phyloP scores from a whole-genome alignment of 345 rosid species.

The Sapria himalayana region DNA sequence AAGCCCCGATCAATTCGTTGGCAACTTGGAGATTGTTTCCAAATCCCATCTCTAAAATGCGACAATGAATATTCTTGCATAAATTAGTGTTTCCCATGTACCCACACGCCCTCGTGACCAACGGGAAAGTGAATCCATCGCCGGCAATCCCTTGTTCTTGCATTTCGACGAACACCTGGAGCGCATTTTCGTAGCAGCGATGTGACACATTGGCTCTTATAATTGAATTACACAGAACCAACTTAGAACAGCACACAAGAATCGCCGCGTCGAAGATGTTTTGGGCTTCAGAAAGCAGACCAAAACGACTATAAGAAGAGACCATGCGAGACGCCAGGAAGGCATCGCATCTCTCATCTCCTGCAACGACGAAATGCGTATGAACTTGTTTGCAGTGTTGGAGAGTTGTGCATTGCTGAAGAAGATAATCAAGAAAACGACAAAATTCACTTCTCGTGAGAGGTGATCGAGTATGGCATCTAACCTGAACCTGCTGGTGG shows the following conservation, averaged over 20 bases:
- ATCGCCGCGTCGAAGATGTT: constrained; percentile 26
- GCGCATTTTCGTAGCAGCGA: constrained; percentile 17
- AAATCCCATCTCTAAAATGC: constrained; percentile 28
- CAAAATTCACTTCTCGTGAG: no score
- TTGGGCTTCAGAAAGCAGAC: constrained; percentile 19
- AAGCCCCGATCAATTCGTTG: constrained; percentile 44
- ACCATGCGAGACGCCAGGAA: constrained; percentile 39
- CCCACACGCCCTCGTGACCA: constrained; percentile 31
- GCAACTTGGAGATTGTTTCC: constrained; percentile 22
- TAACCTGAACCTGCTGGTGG: no score
- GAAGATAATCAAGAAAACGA: constrained; percentile 20
- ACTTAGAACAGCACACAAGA: constrained; percentile 13
- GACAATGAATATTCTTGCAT: constrained; percentile 26
- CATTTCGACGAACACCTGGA: constrained; percentile 30
- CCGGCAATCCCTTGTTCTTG: constrained; percentile 22
- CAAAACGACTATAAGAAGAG: constrained; percentile 27
- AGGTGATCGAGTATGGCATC: no score
- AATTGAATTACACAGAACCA: constrained; percentile 37
- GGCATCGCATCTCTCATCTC: constrained; percentile 12
- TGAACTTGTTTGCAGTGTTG: constrained; percentile 24
- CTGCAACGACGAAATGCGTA: constrained; percentile 17
- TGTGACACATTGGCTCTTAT: constrained; percentile 26
- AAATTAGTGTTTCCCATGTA: constrained; percentile 10
- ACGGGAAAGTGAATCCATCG: constrained; percentile 41
- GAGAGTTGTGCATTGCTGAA: constrained; percentile 15